Percentiles rank a stretch among this genome's conserved stretches.
Evolutionary conservation across 1,284 basidiomycete species (phyloP).

Genomic region (Fomitopsis pinicola): DNA sequence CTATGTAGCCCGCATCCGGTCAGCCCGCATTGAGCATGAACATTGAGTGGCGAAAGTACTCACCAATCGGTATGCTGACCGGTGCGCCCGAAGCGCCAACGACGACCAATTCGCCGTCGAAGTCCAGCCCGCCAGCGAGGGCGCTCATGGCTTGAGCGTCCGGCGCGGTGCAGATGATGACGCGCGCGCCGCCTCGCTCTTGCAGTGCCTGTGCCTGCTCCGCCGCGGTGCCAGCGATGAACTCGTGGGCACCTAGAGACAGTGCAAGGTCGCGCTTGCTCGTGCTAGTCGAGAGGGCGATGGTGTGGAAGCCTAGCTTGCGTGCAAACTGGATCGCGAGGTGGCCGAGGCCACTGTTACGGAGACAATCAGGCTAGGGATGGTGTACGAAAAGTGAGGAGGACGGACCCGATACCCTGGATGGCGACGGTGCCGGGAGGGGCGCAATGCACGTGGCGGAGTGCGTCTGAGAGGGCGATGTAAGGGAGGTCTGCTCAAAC

Average conservation of each 20-base stretch:
- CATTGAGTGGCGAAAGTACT: constrained; percentile 3
- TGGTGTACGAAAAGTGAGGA: neutral
- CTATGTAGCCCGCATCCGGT: constrained; percentile 3
- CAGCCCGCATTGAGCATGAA: neutral
- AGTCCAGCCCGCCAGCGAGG: constrained; percentile 20
- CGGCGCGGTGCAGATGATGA: constrained; percentile 26
- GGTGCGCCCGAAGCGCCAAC: constrained; percentile 16
- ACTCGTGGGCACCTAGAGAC: constrained; percentile 25
- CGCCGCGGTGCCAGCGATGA: constrained; percentile 23
- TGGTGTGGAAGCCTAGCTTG: constrained; percentile 26
- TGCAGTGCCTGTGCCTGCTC: constrained; percentile 21
- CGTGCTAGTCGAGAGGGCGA: constrained; percentile 24
- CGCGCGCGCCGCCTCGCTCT: constrained; percentile 24
- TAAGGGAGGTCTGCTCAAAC: neutral
- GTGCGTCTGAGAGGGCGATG: neutral
- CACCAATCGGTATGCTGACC: constrained; percentile 9
- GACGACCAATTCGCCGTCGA: constrained; percentile 22
- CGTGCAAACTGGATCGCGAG: constrained; percentile 28
- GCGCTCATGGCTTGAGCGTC: constrained; percentile 13
- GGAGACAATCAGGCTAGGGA: neutral
- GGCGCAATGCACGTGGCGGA: constrained; percentile 12
- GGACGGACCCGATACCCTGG: constrained; percentile 29
- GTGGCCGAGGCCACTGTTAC: constrained; percentile 26
- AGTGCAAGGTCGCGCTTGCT: constrained; percentile 25
- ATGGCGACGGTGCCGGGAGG: constrained; percentile 25